Evolutionary conservation across 73 alveolate genomes (phyloP).

Genomic region (Paramecium primaurelia): DNA sequence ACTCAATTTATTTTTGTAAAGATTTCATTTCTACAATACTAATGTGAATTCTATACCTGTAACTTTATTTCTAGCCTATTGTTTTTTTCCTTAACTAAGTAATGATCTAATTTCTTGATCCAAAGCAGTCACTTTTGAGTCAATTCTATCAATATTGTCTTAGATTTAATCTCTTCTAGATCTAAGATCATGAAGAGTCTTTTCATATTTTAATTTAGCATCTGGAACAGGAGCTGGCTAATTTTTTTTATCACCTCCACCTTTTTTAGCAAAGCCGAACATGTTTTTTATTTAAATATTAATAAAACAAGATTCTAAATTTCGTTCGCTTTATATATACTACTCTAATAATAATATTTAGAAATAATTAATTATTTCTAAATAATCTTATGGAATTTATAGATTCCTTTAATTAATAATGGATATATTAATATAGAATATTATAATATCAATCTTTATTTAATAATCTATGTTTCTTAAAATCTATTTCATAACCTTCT

Average conservation of each 20-base stretch:
- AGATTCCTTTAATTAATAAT: not conserved
- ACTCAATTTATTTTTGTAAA: not conserved
- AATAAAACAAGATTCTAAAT: not conserved
- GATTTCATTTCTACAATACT: not conserved
- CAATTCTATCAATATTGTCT: not conserved
- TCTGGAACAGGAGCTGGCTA: slow-evolving; percentile 14
- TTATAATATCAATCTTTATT: not conserved
- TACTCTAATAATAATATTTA: not conserved
- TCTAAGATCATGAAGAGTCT: slow-evolving; percentile 24
- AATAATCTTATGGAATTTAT: not conserved
- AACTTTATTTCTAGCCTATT: not conserved
- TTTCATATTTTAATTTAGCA: not conserved
- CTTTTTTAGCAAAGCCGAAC: slow-evolving; percentile 5
- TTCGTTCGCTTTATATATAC: not conserved
- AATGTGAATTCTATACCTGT: not conserved
- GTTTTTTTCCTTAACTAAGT: not conserved
- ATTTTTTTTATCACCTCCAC: slow-evolving; percentile 17
- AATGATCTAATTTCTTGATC: slow-evolving; percentile 25
- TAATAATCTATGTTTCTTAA: not conserved
- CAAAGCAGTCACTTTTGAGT: not conserved
- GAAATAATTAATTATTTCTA: not conserved
- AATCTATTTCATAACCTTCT: not conserved
- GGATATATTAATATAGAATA: not conserved
- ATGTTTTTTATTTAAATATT: not conserved
- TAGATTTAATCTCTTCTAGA: not conserved